Conservation (phyloP, 805 yeast genomes). For the Metschnikowia cerradonensis region DNA sequence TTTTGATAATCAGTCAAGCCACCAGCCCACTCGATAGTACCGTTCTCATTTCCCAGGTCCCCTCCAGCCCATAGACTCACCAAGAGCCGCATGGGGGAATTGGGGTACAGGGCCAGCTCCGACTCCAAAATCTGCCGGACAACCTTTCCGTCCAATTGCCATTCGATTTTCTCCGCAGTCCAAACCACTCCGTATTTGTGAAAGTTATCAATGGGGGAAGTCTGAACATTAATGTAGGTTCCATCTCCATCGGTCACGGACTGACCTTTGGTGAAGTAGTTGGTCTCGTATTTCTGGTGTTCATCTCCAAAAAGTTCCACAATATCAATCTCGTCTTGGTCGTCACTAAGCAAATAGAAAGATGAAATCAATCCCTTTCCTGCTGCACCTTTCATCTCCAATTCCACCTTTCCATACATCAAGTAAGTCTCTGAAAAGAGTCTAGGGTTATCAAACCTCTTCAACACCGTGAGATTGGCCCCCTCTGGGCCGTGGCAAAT, state of each 20-base stretch:
- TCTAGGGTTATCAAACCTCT: conserved; percentile 29
- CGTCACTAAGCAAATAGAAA: conserved; percentile 40
- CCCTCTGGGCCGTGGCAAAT: conserved; percentile 8
- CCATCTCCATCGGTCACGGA: conserved; percentile 34
- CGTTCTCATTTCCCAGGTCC: conserved; percentile 27
- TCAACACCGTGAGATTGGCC: conserved; percentile 8
- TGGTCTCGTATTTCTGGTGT: conserved; percentile 28
- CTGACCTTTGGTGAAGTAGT: conserved; percentile 40
- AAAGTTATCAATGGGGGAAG: conserved; percentile 24
- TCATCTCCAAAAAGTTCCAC: conserved; percentile 39
- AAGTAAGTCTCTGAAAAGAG: conserved; percentile 28
- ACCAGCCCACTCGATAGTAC: conserved; percentile 42
- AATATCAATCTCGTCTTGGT: conserved; percentile 40
- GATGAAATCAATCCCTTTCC: conserved; percentile 39
- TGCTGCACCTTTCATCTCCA: conserved; percentile 28
- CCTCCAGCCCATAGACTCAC: conserved; percentile 44
- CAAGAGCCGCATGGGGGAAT: conserved; percentile 34
- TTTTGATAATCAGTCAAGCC: conserved; percentile 30
- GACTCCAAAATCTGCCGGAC: conserved; percentile 23
- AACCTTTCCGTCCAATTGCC: conserved; percentile 27
- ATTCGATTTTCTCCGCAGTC: conserved; percentile 28
- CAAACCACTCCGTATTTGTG: conserved; percentile 35
- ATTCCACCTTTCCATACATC: conserved; percentile 36
- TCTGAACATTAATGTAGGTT: conserved; percentile 24
- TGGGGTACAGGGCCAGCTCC: conserved; percentile 25